Conservation (phyloP, 441 rosid species). For the Erysimum pusillum region DNA sequence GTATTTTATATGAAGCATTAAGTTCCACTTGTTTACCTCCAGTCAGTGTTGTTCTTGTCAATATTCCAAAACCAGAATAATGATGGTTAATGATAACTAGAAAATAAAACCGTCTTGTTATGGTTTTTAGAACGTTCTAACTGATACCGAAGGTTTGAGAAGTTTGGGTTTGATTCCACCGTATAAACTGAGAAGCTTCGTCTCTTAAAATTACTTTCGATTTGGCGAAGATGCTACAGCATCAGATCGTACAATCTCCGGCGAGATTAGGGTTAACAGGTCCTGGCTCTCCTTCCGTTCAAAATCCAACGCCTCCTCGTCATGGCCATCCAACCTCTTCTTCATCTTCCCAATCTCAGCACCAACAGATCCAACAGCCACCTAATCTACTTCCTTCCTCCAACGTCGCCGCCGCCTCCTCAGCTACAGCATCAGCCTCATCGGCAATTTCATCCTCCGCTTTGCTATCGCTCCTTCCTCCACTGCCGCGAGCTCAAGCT, state of each 20-base stretch:
- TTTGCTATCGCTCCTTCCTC: constrained; percentile 85
- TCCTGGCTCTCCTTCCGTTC: constrained; percentile 83
- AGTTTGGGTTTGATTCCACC: background rate
- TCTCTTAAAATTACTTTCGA: constrained; percentile 10
- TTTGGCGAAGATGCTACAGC: constrained; percentile 71
- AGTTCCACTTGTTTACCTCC: background rate
- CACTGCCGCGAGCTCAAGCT: constrained; percentile 81
- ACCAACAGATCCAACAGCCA: constrained; percentile 40
- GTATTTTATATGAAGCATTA: background rate
- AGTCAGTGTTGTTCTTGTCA: background rate
- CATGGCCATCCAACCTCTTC: constrained; percentile 57
- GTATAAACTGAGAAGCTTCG: background rate
- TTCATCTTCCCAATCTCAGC: constrained; percentile 50
- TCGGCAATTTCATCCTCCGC: constrained; percentile 62
- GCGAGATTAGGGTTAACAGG: constrained; percentile 80
- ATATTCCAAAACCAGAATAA: background rate
- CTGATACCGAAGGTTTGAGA: background rate
- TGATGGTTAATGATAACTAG: constrained; percentile 10
- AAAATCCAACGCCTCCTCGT: constrained; percentile 70
- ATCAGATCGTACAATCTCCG: constrained; percentile 85
- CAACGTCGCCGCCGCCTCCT: constrained; percentile 59
- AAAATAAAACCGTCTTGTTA: background rate
- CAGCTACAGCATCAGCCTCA: constrained; percentile 63
- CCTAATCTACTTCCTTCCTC: constrained; percentile 47
- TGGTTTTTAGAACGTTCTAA: constrained; percentile 4